Conservation (phyloP, 306 rosid species). For the Mimosa pudica region DNA sequence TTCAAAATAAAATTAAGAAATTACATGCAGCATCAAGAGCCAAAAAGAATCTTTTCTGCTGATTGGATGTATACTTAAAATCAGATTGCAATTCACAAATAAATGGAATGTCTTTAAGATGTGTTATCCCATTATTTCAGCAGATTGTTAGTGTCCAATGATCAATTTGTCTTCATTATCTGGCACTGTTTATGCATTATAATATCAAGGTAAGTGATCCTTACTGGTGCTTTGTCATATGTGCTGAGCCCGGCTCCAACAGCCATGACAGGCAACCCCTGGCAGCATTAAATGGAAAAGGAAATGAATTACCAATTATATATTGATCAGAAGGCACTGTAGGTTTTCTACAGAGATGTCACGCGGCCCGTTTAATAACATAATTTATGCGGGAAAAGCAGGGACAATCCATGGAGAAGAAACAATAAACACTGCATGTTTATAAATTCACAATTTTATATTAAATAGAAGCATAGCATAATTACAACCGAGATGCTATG, state of each 20-base stretch:
- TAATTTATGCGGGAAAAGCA: not conserved
- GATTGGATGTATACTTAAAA: not conserved
- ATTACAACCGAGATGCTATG: not conserved
- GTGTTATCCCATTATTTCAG: not conserved
- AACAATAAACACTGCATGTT: not conserved
- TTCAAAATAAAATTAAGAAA: no score
- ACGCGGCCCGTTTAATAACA: not conserved
- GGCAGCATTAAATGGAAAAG: constrained; percentile 37
- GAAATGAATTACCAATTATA: constrained; percentile 21
- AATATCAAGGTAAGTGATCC: constrained; percentile 38
- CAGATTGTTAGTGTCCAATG: not conserved
- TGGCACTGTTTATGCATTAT: constrained; percentile 11
- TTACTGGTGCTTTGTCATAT: constrained; percentile 93
- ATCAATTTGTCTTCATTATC: not conserved
- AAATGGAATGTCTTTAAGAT: not conserved
- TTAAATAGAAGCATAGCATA: constrained; percentile 2
- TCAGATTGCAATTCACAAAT: not conserved
- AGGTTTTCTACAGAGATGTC: constrained; percentile 11
- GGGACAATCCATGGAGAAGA: no score
- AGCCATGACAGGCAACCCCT: constrained; percentile 92
- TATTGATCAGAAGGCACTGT: constrained; percentile 1
- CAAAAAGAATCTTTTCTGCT: no score
- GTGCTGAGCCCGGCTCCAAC: constrained; percentile 93
- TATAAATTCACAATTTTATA: not conserved
- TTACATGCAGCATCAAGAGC: no score